Evolutionary conservation across 352 stramenopile genomes (phyloP).

Genomic region (Albugo candida): DNA sequence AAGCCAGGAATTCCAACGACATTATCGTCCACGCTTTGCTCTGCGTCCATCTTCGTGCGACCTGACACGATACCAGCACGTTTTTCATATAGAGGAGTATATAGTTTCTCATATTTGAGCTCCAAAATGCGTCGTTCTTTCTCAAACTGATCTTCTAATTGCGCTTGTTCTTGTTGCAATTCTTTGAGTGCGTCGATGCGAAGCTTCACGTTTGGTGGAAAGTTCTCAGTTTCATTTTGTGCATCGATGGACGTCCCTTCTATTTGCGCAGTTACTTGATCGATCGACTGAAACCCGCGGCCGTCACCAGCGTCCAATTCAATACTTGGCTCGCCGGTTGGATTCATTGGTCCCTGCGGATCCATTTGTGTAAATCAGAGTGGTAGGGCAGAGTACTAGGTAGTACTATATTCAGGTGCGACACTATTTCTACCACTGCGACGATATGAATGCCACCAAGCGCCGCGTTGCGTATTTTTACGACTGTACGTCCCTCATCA

Average conservation of each 20-base stretch:
- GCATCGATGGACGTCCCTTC: constrained; percentile 11
- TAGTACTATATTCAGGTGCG: background rate
- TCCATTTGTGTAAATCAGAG: background rate
- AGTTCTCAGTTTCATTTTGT: constrained; percentile 34
- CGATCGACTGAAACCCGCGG: constrained; percentile 37
- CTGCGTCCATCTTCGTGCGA: constrained; percentile 20
- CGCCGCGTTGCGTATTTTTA: constrained; percentile 80
- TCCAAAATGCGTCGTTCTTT: constrained; percentile 66
- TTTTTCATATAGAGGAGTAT: constrained; percentile 62
- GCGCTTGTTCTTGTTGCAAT: constrained; percentile 51
- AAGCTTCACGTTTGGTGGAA: constrained; percentile 54
- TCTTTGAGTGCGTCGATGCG: constrained; percentile 45
- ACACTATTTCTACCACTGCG: background rate
- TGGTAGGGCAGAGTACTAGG: background rate
- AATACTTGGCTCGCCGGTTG: constrained; percentile 20
- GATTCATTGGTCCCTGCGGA: constrained; percentile 22
- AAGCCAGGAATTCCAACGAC: constrained; percentile 70
- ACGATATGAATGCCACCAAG: constrained; percentile 19
- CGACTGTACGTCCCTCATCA: constrained; percentile 28
- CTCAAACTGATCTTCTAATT: constrained; percentile 67
- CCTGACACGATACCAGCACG: constrained; percentile 57
- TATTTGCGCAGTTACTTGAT: constrained; percentile 10
- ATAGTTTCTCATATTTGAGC: constrained; percentile 79
- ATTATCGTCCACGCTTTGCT: constrained; percentile 15
- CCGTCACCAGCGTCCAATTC: constrained; percentile 44